Evolutionary conservation across 129 eudicot species (phyloP), one percentile per base, ranked within the genome.

Genomic region (Oenanthe sinensis): DNA sequence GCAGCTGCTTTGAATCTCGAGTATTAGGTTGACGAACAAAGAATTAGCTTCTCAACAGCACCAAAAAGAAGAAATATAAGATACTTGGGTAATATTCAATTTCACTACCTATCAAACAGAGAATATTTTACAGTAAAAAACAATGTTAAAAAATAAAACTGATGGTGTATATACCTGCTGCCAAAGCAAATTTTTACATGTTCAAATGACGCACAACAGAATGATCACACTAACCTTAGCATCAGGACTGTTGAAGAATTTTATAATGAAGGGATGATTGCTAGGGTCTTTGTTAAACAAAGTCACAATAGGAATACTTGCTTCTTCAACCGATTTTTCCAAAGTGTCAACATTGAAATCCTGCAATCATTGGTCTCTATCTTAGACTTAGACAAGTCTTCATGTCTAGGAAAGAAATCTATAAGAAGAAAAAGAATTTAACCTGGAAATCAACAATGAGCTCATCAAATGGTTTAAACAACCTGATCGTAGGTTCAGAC

Each of bases 391-490:
- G 50, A 45, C 49, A 67, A 52, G 7, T 33, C 28, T 47, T 30
- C 49, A 80, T 36, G 12, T 74, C 50, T 44, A 74, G 14, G 24
- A 33, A 36, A 24, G 8, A 16, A 50, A 40, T 37, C 40, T 70
- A 26, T 50, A 13, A 50, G 58, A 49, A 15, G 54, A 50, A n/a
- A 54, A 75, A 17, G 42, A 12, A 22, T 33, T 14, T 16, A 80
- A 91, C 98, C 91, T 91, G 81, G 76, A 86, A 91, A 81, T 95
- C 98, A 26, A 90, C 89, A 36, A 95, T 83, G 80, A 91, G 97
- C 71, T 95, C 98, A 79, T 95, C 98, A 80, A 95, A 95, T 75
- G 97, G 98, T 87, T 95, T 95, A 78, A 95, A 85, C 77, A 95
- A 90, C 78, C 98, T 87, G 79, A 95, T 80, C 36, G 83, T 49